Base-by-base conservation (phyloP, 768 basidiomycete species). In the Piloderma croceum region DNA sequence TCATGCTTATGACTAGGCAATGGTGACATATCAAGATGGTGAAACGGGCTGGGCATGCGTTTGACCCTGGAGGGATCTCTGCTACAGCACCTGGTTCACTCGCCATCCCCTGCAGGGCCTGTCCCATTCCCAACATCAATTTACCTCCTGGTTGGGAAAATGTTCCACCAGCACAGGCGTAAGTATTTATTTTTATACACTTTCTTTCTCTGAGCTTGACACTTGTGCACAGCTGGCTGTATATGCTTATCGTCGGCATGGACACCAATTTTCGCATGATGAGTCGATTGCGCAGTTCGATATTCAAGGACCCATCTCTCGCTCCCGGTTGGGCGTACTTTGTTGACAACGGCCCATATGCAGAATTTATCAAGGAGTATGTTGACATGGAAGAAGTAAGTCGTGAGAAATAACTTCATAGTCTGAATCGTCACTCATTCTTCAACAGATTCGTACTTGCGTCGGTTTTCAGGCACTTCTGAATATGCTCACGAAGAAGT, bases 361-460 rank as follows among this genome's bases (percentile, higher is more conserved):
- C 38, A 18, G 5, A 6, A 7, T 27, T 41, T 22, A 10, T 48
- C 18, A 22, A 7, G 15, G 29, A 35, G 4, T 15, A 36, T 17
- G 13, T 20, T n/a, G 20, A 47, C 18, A 18, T 27, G 17, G 20
- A 18, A 4, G 46, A 54, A 51, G 49, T 55, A 39, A 54, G 54
- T n/a, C n/a, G n/a, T n/a, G n/a, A n/a, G n/a, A n/a, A n/a, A n/a
- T n/a, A n/a, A n/a, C n/a, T n/a, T n/a, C n/a, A n/a, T n/a, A n/a
- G n/a, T n/a, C n/a, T n/a, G n/a, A n/a, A n/a, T n/a, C n/a, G n/a
- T n/a, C n/a, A n/a, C n/a, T n/a, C n/a, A n/a, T n/a, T n/a, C n/a
- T n/a, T n/a, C n/a, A n/a, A n/a, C n/a, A n/a, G n/a, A n/a, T 54
- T 21, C 46, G 41, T 6, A 33, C 35, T 15, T 54, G 52, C 21